Percentiles rank a stretch among this genome's conserved stretches.
phyloP scores from a whole-genome alignment of 768 basidiomycete genomes.

The Grammothele lineata region DNA sequence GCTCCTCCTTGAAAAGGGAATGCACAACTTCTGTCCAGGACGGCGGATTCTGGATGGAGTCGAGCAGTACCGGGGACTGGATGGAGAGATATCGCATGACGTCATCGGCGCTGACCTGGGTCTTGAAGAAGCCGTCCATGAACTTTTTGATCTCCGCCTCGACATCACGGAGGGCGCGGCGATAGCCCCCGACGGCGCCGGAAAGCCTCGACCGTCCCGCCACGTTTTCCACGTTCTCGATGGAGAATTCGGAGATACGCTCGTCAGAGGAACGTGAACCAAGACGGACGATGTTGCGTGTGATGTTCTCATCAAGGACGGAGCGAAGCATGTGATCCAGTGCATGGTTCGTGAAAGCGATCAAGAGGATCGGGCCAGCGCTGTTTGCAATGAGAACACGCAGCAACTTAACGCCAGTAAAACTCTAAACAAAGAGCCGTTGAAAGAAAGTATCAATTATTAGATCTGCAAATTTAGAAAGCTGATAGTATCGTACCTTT shows the following conservation, averaged over 20 bases:
- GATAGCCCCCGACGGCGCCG: constrained; percentile 32
- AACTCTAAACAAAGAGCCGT: constrained; percentile 38
- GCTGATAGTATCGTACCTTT: constrained; percentile 41
- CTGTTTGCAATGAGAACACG: constrained; percentile 54
- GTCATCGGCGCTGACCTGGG: constrained; percentile 31
- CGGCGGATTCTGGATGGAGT: constrained; percentile 40
- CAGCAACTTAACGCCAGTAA: constrained; percentile 63
- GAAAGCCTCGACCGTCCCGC: constrained; percentile 33
- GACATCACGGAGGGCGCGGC: constrained; percentile 25
- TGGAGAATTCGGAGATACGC: constrained; percentile 51
- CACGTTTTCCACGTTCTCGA: constrained; percentile 51
- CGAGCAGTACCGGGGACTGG: constrained; percentile 44
- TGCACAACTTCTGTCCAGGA: constrained; percentile 36
- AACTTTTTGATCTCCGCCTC: constrained; percentile 44
- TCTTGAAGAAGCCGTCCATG: constrained; percentile 38
- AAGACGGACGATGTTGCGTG: constrained; percentile 58
- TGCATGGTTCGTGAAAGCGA: constrained; percentile 76
- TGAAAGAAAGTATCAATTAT: not conserved
- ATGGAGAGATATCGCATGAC: constrained; percentile 39
- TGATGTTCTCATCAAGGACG: constrained; percentile 61
- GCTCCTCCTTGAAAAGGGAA: not conserved
- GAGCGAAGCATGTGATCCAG: constrained; percentile 67
- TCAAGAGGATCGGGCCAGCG: constrained; percentile 35
- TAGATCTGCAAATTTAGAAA: not conserved
- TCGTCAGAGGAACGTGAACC: constrained; percentile 63